Percentiles rank a stretch among this genome's conserved stretches.
phyloP scores from a whole-genome alignment of 2,329 filamentous ascomycete species.

The Periconia sp. region DNA sequence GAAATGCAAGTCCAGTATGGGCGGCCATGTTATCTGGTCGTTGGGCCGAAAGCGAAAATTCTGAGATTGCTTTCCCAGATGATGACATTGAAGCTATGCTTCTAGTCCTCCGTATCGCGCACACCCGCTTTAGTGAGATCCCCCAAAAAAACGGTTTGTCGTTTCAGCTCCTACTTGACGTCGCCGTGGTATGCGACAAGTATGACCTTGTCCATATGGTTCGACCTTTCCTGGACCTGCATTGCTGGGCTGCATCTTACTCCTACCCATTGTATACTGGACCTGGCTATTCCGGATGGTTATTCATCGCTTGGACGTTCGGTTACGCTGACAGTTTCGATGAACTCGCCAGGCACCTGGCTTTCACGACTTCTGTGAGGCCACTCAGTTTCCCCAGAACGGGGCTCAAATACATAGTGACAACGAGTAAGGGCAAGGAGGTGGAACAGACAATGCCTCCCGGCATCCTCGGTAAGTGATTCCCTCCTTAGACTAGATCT shows the following conservation, averaged over 20 bases:
- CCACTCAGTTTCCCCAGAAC: too few relatives aligned
- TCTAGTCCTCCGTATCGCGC: conserved; percentile 31
- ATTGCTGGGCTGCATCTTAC: conserved; percentile 12
- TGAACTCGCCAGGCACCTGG: conserved; percentile 5
- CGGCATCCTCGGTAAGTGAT: background rate
- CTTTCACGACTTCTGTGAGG: conserved; percentile 8
- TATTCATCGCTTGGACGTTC: conserved; percentile 19
- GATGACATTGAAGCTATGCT: conserved; percentile 30
- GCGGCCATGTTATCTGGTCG: conserved; percentile 17
- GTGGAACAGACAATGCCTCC: conserved; percentile 1
- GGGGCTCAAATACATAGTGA: too few relatives aligned
- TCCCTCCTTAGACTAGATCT: too few relatives aligned
- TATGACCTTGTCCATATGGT: conserved; percentile 32
- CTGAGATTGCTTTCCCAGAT: conserved; percentile 31
- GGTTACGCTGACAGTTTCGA: conserved; percentile 17
- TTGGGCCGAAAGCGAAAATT: conserved; percentile 11
- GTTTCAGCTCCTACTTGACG: conserved; percentile 19
- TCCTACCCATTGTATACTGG: conserved; percentile 3
- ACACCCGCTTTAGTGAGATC: conserved; percentile 25
- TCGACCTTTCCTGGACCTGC: conserved; percentile 22
- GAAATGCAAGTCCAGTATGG: conserved; percentile 22
- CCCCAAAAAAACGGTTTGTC: conserved; percentile 13
- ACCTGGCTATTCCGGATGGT: conserved; percentile 9
- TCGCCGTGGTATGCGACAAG: conserved; percentile 34
- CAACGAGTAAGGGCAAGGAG: too few relatives aligned